phyloP scores from a whole-genome alignment of 2,329 filamentous ascomycete genomes.

The Sarocladium kiliense region DNA sequence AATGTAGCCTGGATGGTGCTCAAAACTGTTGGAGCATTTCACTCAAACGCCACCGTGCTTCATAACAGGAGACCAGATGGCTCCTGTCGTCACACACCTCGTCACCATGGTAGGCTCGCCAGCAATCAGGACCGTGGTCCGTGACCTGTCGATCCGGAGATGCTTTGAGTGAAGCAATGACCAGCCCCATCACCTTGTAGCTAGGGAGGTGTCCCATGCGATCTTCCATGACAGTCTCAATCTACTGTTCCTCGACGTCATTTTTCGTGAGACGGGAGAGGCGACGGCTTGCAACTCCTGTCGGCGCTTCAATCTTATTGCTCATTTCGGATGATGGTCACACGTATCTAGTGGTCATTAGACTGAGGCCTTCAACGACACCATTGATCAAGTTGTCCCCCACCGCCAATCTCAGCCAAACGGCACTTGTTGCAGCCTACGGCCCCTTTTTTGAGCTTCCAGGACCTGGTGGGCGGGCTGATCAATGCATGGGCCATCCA shows the following conservation, averaged over 20 bases:
- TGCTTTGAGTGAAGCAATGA: neutral
- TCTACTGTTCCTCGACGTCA: too few relatives aligned
- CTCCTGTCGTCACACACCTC: neutral
- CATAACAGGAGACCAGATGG: neutral
- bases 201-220: too few relatives aligned
- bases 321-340: neutral
- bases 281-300: too few relatives aligned
- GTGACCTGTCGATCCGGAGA: neutral
- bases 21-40: neutral
- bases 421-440: neutral
- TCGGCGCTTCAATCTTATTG: neutral
- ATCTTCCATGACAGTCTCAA: too few relatives aligned
- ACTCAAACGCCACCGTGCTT: neutral
- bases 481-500: neutral
- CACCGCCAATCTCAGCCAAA: conserved; percentile 5
- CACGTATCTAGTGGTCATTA: neutral
- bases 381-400: neutral
- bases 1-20: neutral
- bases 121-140: neutral
- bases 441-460: neutral
- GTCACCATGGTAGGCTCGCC: neutral
- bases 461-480: neutral
- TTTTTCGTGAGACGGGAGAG: too few relatives aligned
- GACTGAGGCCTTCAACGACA: neutral
- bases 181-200: neutral